Evolutionary conservation across 257 asterid species (phyloP).

Genomic region (Craterostigma plantagineum): DNA sequence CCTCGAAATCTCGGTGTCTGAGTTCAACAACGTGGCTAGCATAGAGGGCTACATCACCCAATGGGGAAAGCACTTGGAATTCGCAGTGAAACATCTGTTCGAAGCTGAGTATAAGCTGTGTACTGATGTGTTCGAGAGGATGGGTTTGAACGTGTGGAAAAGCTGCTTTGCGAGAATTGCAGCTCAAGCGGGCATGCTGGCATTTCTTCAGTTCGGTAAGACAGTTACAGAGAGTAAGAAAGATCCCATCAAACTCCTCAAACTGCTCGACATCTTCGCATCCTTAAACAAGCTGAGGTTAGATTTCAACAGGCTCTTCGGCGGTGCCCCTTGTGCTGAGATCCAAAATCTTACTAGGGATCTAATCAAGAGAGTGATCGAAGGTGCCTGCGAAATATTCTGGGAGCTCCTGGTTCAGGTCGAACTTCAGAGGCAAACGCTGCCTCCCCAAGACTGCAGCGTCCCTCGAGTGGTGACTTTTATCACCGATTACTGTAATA

Average conservation of each 20-base stretch:
- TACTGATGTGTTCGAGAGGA: constrained; percentile 59
- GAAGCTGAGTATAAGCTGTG: constrained; percentile 75
- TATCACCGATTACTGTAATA: constrained; percentile 71
- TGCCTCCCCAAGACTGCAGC: constrained; percentile 73
- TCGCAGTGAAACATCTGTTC: constrained; percentile 71
- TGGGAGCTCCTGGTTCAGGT: constrained; percentile 87
- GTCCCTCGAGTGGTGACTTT: constrained; percentile 63
- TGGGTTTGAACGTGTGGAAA: constrained; percentile 68
- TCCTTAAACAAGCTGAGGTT: constrained; percentile 60
- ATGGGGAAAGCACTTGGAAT: constrained; percentile 85
- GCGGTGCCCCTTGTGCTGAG: constrained; percentile 74
- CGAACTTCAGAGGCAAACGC: constrained; percentile 61
- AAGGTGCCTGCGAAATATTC: constrained; percentile 76
- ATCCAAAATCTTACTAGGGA: constrained; percentile 70
- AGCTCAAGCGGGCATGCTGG: constrained; percentile 70
- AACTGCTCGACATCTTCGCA: constrained; percentile 63
- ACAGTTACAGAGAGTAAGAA: constrained; percentile 78
- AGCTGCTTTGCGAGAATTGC: constrained; percentile 74
- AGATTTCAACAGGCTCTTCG: constrained; percentile 82
- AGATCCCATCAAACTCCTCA: constrained; percentile 71
- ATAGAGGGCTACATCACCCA: constrained; percentile 51
- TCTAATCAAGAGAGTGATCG: constrained; percentile 59
- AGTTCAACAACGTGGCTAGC: constrained; percentile 63
- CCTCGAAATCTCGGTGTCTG: constrained; percentile 68
- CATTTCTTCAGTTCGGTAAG: constrained; percentile 69